Evolutionary conservation across 176 grass and related monocot genomes (phyloP).

Genomic region (Avena insularis): DNA sequence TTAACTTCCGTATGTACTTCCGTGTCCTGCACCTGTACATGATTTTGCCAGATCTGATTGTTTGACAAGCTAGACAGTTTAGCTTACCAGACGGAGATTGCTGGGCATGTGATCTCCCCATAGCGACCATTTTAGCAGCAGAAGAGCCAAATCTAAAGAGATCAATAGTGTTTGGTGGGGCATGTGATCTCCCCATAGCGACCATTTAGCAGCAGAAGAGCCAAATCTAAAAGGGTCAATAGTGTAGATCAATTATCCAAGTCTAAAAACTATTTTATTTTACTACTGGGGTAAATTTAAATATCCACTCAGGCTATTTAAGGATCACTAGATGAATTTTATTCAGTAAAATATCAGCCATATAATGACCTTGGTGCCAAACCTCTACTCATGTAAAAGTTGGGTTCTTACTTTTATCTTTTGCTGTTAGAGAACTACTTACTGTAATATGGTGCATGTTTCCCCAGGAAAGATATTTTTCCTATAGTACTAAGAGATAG

Average conservation of each 20-base stretch:
- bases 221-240: background rate
- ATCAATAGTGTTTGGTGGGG: too few species aligned
- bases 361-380: conserved; percentile 33
- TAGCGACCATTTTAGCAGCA: background rate
- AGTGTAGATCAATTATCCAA: conserved; percentile 25
- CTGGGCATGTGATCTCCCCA: conserved; percentile 30
- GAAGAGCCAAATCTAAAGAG: background rate
- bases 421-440: background rate
- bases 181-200: conserved; percentile 30
- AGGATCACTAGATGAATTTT: background rate
- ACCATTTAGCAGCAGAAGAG: conserved; percentile 9
- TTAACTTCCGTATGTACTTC: conserved; percentile 17
- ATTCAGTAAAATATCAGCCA: conserved; percentile 2
- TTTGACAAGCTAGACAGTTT: conserved; percentile 20
- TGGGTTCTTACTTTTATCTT: background rate
- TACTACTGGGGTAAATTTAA: background rate
- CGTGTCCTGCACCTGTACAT: conserved; percentile 19
- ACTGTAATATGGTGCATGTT: background rate
- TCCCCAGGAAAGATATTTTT: background rate
- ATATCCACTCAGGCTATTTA: background rate
- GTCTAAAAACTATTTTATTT: conserved; percentile 28
- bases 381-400: background rate
- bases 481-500: background rate
- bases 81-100: background rate
- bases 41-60: conserved; percentile 22